Evolutionary conservation across 805 yeast species (phyloP).

Genomic region (Pachysolen tannophilus): DNA sequence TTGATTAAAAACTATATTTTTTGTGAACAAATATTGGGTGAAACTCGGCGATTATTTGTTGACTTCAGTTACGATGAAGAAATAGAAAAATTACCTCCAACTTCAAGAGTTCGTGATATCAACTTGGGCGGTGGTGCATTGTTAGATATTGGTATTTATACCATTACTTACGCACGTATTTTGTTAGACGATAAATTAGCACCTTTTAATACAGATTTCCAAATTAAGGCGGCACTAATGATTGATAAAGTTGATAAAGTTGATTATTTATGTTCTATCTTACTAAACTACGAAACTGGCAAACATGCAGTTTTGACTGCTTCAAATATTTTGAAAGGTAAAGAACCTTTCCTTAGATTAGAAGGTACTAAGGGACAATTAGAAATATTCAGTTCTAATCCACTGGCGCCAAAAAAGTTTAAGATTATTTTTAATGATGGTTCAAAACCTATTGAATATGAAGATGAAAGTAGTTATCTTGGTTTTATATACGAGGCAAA

Average conservation of each 20-base stretch:
- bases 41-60: slow-evolving; percentile 31
- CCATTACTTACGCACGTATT: slow-evolving; percentile 36
- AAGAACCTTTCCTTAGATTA: slow-evolving; percentile 11
- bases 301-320: slow-evolving; percentile 31
- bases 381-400: slow-evolving; percentile 11
- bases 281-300: slow-evolving; percentile 31
- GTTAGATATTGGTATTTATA: slow-evolving; percentile 48
- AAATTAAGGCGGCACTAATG: slow-evolving; percentile 24
- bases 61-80: slow-evolving; percentile 34
- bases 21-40: slow-evolving; percentile 37
- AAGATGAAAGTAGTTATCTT: slow-evolving; percentile 28
- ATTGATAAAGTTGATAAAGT: slow-evolving; percentile 29
- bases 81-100: slow-evolving; percentile 22
- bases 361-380: slow-evolving; percentile 15
- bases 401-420: slow-evolving; percentile 19
- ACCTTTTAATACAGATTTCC: slow-evolving; percentile 17
- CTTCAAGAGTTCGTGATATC: slow-evolving; percentile 33
- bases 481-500: slow-evolving; percentile 54
- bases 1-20: slow-evolving; percentile 28
- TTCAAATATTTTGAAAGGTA: slow-evolving; percentile 6
- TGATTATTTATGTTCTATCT: slow-evolving; percentile 30
- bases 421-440: slow-evolving; percentile 25
- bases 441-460: slow-evolving; percentile 17
- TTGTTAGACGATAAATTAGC: slow-evolving; percentile 28
- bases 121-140: slow-evolving; percentile 49